Conservation (phyloP, 331 rosid species). For the Prunus yedoensis region DNA sequence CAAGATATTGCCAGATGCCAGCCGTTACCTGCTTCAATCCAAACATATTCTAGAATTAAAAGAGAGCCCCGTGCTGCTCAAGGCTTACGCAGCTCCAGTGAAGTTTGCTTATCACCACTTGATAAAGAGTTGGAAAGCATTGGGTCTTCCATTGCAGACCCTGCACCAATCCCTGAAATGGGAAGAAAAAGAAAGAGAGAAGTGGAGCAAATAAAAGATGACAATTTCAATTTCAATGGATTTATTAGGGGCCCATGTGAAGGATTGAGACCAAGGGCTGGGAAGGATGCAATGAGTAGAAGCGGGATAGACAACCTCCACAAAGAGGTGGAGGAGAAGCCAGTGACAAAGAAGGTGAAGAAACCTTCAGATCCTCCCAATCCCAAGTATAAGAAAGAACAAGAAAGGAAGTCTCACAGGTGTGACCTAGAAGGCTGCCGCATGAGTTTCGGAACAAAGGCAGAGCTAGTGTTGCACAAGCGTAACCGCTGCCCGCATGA, state of each 20-base stretch:
- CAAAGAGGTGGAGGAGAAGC: conserved; percentile 36
- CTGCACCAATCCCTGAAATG: conserved; percentile 29
- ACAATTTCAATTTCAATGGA: conserved; percentile 28
- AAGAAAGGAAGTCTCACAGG: conserved; percentile 40
- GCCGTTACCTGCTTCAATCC: conserved; percentile 28
- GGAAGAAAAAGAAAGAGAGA: conserved; percentile 52
- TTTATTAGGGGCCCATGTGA: conserved; percentile 89
- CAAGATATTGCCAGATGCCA: conserved; percentile 23
- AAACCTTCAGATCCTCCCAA: conserved; percentile 39
- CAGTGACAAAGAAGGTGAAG: conserved; percentile 44
- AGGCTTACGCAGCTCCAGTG: conserved; percentile 21
- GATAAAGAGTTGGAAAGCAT: conserved; percentile 33
- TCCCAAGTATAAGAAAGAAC: conserved; percentile 42
- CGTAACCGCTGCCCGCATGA: conserved; percentile 79
- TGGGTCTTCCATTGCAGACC: conserved; percentile 31
- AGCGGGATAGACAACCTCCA: conserved; percentile 28
- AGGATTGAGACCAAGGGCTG: conserved; percentile 75
- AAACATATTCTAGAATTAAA: conserved; percentile 41
- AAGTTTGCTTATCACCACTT: conserved; percentile 40
- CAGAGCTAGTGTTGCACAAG: conserved; percentile 73
- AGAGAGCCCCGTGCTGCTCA: conserved; percentile 27
- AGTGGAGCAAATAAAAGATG: conserved; percentile 38
- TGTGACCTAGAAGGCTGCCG: conserved; percentile 85
- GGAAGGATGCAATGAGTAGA: conserved; percentile 38
- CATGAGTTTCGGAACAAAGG: conserved; percentile 75